Percentiles rank a stretch among this genome's conserved stretches.
Conservation (phyloP, 163 green algal genomes). For the Scenedesmus sp. region DNA sequence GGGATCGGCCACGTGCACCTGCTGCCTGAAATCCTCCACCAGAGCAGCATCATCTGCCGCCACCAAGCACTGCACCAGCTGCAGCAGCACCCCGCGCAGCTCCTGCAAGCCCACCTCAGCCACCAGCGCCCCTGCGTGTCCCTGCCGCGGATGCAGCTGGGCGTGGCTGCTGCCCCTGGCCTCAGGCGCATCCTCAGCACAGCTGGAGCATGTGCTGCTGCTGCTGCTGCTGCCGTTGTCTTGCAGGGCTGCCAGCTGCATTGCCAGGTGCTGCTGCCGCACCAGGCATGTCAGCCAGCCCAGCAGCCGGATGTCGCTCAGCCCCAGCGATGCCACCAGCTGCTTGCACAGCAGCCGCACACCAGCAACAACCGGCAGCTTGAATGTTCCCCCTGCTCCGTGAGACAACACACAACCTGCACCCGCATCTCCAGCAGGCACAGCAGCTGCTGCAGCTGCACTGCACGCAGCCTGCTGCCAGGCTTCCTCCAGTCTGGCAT, state of each 20-base stretch:
- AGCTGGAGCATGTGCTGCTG: neutral
- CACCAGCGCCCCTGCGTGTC: neutral
- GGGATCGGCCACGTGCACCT: neutral
- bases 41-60: constrained; percentile 15
- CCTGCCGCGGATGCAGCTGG: neutral
- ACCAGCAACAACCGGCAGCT: constrained; percentile 32
- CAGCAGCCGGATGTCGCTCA: constrained; percentile 44
- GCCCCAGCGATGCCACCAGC: neutral
- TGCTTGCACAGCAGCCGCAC: constrained; percentile 34
- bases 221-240: constrained; percentile 3
- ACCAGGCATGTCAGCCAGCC: constrained; percentile 42
- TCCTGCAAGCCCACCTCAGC: constrained; percentile 3
- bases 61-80: constrained; percentile 34
- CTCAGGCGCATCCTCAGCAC: neutral
- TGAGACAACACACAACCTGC: too few species aligned
- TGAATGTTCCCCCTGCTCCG: neutral
- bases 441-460: neutral
- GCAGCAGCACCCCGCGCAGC: constrained; percentile 7
- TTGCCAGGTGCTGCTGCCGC: constrained; percentile 36
- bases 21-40: neutral
- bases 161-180: neutral
- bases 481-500: neutral
- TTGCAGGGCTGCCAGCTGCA: constrained; percentile 5
- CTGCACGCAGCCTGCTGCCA: constrained; percentile 12
- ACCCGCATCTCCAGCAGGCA: neutral